Evolutionary conservation across 1,284 basidiomycete genomes (phyloP), one percentile per base, ranked within the genome.

Genomic region (Fomitopsis palustris): DNA sequence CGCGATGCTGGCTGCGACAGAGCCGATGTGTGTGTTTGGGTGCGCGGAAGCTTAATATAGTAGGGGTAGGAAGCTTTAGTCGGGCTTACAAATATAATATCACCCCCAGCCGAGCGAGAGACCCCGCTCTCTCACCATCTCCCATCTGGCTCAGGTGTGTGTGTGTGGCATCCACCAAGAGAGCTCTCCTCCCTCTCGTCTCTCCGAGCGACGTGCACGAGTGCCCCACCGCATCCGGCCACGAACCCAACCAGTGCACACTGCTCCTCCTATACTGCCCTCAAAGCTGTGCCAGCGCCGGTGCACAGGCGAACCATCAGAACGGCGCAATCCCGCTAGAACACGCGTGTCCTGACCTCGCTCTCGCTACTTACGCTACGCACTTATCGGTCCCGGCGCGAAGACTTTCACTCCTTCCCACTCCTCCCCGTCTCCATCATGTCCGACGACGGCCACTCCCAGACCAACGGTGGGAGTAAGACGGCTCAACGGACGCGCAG

Each of bases 401-500:
- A 52, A 52, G 33, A 19, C 25, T 17, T 47, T 12, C 10, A 8
- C 23, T 35, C 33, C 23, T n/a, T 31, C 16, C 16, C 49, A 21
- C 31, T 3, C 49, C 12, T 37, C 49, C 29, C 16, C 33, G 2
- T 14, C n/a, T 14, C 8, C 29, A 35, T 27, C 49, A 52, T 52
- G 49, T 17, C 31, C 3, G 49, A 35, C 31, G 49, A 52, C 3
- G 45, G 29, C 17, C 16, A 52, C 21, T 12, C 29, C 29, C 29
- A 14, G 35, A 31, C 35, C 6, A 52, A 52, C 49, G 49, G 49
- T 31, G 33, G 31, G n/a, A 21, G 19, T n/a, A 52, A 52, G 49
- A 7, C 29, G 49, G 19, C 86, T 33, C 92, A 92, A 74, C 82
- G 89, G 54, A 87, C 90, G 0, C 81, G 89, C 61, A 92, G 92